Evolutionary conservation across 2,329 filamentous ascomycete species (phyloP), one percentile per base, ranked within the genome.

Genomic region (Xylariaceae sp.): DNA sequence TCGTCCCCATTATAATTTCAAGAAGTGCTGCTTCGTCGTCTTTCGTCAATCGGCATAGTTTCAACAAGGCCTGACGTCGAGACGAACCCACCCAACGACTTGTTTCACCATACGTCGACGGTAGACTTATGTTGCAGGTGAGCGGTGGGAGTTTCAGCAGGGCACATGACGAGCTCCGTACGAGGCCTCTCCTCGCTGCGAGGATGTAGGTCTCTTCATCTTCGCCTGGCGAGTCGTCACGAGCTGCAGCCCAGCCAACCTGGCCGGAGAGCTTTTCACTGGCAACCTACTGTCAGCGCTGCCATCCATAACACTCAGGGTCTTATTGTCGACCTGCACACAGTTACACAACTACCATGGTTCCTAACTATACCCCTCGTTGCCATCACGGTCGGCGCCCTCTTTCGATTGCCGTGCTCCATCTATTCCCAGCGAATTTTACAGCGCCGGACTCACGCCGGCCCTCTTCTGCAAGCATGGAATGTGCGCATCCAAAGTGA

Each of bases 341-440:
- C 55, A 20, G 33, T 63, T 41, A 71, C 72, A 20, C 74, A 75
- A 30, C 64, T 78, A 1, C 80, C 81, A 1, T 85, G 82, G 82
- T 82, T 73, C 59, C 58, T 82, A 26, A 73, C 76, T 23, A 80
- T 85, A 40, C 81, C 82, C 4, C 70, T 80, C n/a, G 69, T 80
- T 11, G 79, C 80, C 6, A 55, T 82, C 2, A 65, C 70, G 39
- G 67, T 82, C 62, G 78, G 74, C 65, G 61, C 75, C 32, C 51
- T 74, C 41, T 62, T 78, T 53, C 74, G 81, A 11, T 65, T 82
- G 4, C 82, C 82, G 5, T 69, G 79, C 6, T 72, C 71, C 29
- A 58, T 74, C 50, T 77, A 82, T 63, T 53, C 65, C 3, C 69
- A 67, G 9, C 57, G 36, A 4, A 58, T 75, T 9, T 41, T 59